Evolutionary conservation across 345 rosid species (phyloP).

Genomic region (Firmiana major): DNA sequence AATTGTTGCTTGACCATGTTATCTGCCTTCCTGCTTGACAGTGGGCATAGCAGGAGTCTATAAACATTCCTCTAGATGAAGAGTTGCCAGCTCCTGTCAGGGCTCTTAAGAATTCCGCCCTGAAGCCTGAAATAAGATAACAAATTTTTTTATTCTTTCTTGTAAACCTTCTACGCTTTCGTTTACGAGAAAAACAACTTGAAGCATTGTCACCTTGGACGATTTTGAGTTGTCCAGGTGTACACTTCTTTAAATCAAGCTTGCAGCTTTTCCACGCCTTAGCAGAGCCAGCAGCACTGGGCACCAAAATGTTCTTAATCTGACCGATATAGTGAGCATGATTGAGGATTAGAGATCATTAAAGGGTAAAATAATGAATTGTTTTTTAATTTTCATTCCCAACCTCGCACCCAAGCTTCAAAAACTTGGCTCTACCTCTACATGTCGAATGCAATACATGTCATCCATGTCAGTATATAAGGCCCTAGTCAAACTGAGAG

Average conservation of each 20-base stretch:
- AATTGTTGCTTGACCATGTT: slow-evolving; percentile 57
- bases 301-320: slow-evolving; percentile 82
- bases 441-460: background rate
- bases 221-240: slow-evolving; percentile 47
- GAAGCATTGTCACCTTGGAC: slow-evolving; percentile 53
- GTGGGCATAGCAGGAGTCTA: slow-evolving; percentile 82
- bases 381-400: background rate
- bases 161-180: background rate
- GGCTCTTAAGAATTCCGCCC: slow-evolving; percentile 54
- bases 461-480: background rate
- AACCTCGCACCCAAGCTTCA: background rate
- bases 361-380: background rate
- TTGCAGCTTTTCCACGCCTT: slow-evolving; percentile 70
- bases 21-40: slow-evolving; percentile 75
- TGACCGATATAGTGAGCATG: slow-evolving; percentile 17
- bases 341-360: background rate
- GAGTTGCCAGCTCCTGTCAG: slow-evolving; percentile 41
- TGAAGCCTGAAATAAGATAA: slow-evolving; percentile 42
- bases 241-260: slow-evolving; percentile 55
- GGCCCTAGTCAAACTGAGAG: background rate
- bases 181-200: background rate
- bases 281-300: slow-evolving; percentile 63
- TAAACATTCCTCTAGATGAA: slow-evolving; percentile 59
- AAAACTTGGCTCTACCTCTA: background rate
- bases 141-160: background rate